Base-by-base conservation (phyloP, 2,329 filamentous ascomycete genomes). In the Aaosphaeria arxii region DNA sequence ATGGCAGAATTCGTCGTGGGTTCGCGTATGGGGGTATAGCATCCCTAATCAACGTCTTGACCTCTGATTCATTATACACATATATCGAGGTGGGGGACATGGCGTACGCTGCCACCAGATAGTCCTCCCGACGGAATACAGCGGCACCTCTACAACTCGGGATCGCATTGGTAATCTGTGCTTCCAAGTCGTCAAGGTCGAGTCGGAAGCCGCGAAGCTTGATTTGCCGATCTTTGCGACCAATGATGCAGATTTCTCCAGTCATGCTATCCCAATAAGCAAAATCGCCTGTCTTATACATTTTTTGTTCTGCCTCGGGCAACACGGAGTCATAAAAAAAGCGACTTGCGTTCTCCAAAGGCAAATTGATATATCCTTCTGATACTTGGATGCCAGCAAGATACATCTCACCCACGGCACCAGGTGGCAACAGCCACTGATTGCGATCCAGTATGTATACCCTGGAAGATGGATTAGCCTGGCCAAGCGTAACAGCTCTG, bases 71-170 rank as follows among this genome's bases (percentile, higher is more conserved):
- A n/a, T n/a, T n/a, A n/a, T n/a, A n/a, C n/a, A n/a, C n/a, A n/a
- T n/a, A n/a, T n/a, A n/a, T n/a, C n/a, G 45, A 4, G 65, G 59
- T 45, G 65, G 59, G 1, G 69, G 45, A 44, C 60, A 47, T n/a
- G n/a, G n/a, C n/a, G n/a, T n/a, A n/a, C n/a, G n/a, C n/a, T 13
- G 57, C 58, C 6, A 71, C 52, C 7, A 71, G 50, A 11, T 61
- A 35, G 44, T 66, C 62, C n/a, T 57, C 49, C n/a, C n/a, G n/a
- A 2, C 52, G 49, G 5, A 39, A 42, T n/a, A 51, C 47, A 13
- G 70, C 50, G 5, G 63, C 67, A 7, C 61, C 63, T 5, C 50
- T 62, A 5, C 35, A 45, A 11, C 48, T 45, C 5, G 33, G 39
- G n/a, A 43, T 42, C 40, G n/a, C n/a, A n/a, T n/a, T n/a, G n/a